Evolutionary conservation across 192 early-diverging fungal species (phyloP).

Genomic region (Phlyctochytrium bullatum): DNA sequence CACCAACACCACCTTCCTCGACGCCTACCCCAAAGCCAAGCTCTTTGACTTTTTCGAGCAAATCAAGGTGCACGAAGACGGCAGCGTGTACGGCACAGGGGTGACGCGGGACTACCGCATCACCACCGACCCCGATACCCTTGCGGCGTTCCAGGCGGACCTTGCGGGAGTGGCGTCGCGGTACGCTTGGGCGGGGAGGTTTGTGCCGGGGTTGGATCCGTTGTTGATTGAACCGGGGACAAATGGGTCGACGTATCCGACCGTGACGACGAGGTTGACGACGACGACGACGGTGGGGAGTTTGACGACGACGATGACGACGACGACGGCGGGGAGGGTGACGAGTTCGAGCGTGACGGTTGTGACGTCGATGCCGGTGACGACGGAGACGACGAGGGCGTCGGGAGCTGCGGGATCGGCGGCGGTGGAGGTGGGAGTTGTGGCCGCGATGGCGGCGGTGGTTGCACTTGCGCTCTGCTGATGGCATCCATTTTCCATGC

Average conservation of each 20-base stretch:
- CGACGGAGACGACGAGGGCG: too few relatives aligned
- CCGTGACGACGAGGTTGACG: not conserved
- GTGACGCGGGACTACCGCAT: constrained; percentile 23
- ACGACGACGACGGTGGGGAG: not conserved
- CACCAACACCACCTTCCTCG: constrained; percentile 14
- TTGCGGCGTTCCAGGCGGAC: constrained; percentile 21
- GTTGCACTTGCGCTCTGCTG: too few relatives aligned
- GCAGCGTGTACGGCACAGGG: not conserved
- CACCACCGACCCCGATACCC: constrained; percentile 11
- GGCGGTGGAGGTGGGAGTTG: too few relatives aligned
- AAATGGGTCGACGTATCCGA: not conserved
- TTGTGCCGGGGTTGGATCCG: not conserved
- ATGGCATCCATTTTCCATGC: too few relatives aligned
- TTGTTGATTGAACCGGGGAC: not conserved
- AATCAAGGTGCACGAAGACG: constrained; percentile 8
- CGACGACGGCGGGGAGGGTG: too few relatives aligned
- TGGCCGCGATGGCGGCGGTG: too few relatives aligned
- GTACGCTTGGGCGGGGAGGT: not conserved
- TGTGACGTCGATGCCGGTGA: too few relatives aligned
- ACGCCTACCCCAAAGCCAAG: constrained; percentile 25
- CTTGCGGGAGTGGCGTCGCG: not conserved
- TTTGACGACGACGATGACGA: too few relatives aligned
- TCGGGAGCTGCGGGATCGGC: too few relatives aligned
- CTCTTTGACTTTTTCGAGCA: constrained; percentile 30
- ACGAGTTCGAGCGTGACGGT: too few relatives aligned